A percentile compares a stretch with the other conserved stretches of the same genome.
phyloP scores from a whole-genome alignment of 257 asterid genomes.

The Rauvolfia tetraphylla region DNA sequence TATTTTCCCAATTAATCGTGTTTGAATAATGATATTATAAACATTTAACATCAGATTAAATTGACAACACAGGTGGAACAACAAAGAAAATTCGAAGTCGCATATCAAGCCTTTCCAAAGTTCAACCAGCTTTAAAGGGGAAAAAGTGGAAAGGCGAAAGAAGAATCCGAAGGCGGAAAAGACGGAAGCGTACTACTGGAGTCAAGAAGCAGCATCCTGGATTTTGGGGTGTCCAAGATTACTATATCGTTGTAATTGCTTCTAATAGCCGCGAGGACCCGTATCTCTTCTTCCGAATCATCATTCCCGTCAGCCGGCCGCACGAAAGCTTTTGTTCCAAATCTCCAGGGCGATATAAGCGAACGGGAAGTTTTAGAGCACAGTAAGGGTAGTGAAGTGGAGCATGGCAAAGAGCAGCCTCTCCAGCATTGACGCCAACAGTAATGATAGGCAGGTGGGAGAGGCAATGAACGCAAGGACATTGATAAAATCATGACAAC shows the following conservation, averaged over 20 bases:
- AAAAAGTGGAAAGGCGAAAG: neutral
- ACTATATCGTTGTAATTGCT: slow-evolving; percentile 49
- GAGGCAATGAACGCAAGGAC: neutral
- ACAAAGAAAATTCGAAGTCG: neutral
- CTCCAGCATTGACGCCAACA: neutral
- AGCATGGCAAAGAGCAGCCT: neutral
- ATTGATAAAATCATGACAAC: neutral
- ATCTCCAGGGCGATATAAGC: neutral
- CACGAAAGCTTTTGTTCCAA: neutral
- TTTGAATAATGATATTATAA: too few species aligned
- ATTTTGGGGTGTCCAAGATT: slow-evolving; percentile 52
- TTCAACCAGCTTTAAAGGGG: neutral
- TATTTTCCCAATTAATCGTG: too few species aligned
- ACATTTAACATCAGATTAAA: neutral
- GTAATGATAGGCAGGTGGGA: neutral
- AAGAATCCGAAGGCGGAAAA: neutral
- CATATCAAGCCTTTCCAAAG: neutral
- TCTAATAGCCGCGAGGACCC: slow-evolving; percentile 40
- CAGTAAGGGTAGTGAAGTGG: neutral
- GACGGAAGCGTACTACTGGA: slow-evolving; percentile 38
- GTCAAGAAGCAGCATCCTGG: slow-evolving; percentile 67
- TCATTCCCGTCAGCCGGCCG: slow-evolving; percentile 20
- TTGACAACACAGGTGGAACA: neutral
- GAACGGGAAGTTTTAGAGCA: neutral
- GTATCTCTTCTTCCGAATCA: slow-evolving; percentile 27